Base-by-base conservation (phyloP, 163 green algal genomes). In the Chloromonas sp. region DNA sequence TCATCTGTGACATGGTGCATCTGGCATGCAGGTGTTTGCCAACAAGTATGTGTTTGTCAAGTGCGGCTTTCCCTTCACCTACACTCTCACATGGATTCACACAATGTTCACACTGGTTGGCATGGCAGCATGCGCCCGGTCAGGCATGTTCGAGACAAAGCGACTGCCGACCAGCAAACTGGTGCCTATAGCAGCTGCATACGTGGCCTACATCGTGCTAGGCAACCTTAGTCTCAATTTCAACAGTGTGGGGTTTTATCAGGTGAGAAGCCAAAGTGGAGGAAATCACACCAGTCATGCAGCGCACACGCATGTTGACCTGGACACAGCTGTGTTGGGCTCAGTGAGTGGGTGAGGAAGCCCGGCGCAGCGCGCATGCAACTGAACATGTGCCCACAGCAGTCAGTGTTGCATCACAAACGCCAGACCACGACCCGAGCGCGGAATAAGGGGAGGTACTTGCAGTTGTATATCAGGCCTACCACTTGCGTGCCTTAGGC, bases 171-270 rank as follows among this genome's bases (percentile, higher is more conserved):
- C 85, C 70, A 36, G 60, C 1, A 84, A 90, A 61, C 70, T 94
- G 60, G 58, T 87, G 80, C 91, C 88, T 1, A 66, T 95, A 2
- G 92, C 92, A 58, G 88, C 84, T 2, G 92, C 90, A 2, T 95
- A 92, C 78, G 91, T 95, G 59, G 91, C 82, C 0, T 95, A 95
- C 87, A 94, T 95, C n/a, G 92, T 95, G n/a, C 87, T 94, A 8
- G 90, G 91, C 85, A 95, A 95, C 87, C 86, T 95, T 0, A 92
- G 86, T 83, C 86, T 95, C 8, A 94, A 95, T 11, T 57, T 95
- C 84, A 95, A 95, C 89, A 92, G 86, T 1, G 91, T 95, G 0
- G 88, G 92, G 2, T 95, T 95, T 86, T 95, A 95, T 82, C 92
- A 94, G 87, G 90, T 92, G 62, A 2, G 83, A 36, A 36, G 36